Evolutionary conservation across 73 alveolate genomes (phyloP).

Genomic region (Tetrahymena elliotti): DNA sequence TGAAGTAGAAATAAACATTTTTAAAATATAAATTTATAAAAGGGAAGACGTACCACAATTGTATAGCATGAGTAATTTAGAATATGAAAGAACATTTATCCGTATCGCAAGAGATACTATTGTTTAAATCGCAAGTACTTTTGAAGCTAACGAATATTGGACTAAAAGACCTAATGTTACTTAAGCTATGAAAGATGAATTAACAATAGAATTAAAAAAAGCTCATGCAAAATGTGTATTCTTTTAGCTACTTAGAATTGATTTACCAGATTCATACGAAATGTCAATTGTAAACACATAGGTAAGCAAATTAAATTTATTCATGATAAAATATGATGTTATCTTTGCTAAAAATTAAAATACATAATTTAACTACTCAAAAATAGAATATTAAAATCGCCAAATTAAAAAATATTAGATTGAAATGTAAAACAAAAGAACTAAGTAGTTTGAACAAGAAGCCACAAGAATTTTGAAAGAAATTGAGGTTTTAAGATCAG

Average conservation of each 20-base stretch:
- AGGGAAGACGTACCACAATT: conserved; percentile 15
- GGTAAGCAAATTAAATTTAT: background rate
- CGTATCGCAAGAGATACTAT: conserved; percentile 46
- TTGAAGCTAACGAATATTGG: conserved; percentile 36
- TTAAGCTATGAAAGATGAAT: conserved; percentile 6
- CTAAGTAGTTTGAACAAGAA: conserved; percentile 30
- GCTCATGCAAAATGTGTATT: conserved; percentile 35
- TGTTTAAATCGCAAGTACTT: conserved; percentile 21
- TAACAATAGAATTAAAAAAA: conserved; percentile 10
- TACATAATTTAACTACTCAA: background rate
- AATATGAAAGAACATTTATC: conserved; percentile 34
- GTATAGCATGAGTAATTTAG: conserved; percentile 14
- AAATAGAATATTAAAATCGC: background rate
- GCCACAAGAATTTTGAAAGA: conserved; percentile 27
- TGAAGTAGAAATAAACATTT: background rate
- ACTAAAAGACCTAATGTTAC: background rate
- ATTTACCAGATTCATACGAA: conserved; percentile 35
- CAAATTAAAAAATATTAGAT: background rate
- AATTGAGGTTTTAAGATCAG: conserved; percentile 21
- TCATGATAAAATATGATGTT: background rate
- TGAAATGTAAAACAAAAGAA: conserved; percentile 20
- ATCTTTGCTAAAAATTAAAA: too few relatives aligned
- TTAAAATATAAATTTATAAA: background rate
- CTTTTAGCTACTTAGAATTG: conserved; percentile 14
- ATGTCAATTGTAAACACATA: conserved; percentile 10